Evolutionary conservation across 2,329 filamentous ascomycete genomes (phyloP).

Genomic region (Thyridium curvatum): DNA sequence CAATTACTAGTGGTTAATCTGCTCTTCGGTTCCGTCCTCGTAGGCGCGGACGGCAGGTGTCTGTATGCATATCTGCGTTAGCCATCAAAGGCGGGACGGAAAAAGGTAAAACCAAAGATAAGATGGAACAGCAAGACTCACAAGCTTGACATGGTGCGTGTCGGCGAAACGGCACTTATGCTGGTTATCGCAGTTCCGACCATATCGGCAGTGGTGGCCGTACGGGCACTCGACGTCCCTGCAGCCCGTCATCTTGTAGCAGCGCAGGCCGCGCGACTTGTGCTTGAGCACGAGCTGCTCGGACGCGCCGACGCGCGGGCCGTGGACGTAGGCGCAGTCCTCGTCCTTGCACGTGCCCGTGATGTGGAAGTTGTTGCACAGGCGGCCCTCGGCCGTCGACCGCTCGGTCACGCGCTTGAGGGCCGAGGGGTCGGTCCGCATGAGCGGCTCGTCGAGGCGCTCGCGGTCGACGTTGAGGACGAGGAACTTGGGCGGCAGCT

Average conservation of each 20-base stretch:
- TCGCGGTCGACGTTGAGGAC: conserved; percentile 21
- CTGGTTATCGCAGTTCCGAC: conserved; percentile 9
- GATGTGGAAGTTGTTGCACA: conserved; percentile 15
- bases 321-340: conserved; percentile 13
- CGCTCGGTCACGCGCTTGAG: conserved; percentile 7
- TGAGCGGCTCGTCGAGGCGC: conserved; percentile 22
- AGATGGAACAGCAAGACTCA: conserved; percentile 2
- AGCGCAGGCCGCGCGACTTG: conserved; percentile 12
- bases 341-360: conserved; percentile 8
- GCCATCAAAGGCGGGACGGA: too few species aligned
- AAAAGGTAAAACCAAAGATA: background rate
- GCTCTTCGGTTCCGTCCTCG: too few species aligned
- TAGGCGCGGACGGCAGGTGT: too few species aligned
- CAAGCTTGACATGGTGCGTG: conserved; percentile 13
- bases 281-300: conserved; percentile 12
- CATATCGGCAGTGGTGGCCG: conserved; percentile 14
- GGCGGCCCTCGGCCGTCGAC: conserved; percentile 8
- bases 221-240: conserved; percentile 9
- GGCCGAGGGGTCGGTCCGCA: conserved; percentile 10
- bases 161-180: conserved; percentile 11
- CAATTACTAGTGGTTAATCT: too few species aligned
- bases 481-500: conserved; percentile 11
- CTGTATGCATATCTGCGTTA: background rate
- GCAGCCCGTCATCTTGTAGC: conserved; percentile 9
- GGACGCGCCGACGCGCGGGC: conserved; percentile 7